phyloP scores from a whole-genome alignment of 2,329 filamentous ascomycete genomes.

The Sporothrix mexicana region DNA sequence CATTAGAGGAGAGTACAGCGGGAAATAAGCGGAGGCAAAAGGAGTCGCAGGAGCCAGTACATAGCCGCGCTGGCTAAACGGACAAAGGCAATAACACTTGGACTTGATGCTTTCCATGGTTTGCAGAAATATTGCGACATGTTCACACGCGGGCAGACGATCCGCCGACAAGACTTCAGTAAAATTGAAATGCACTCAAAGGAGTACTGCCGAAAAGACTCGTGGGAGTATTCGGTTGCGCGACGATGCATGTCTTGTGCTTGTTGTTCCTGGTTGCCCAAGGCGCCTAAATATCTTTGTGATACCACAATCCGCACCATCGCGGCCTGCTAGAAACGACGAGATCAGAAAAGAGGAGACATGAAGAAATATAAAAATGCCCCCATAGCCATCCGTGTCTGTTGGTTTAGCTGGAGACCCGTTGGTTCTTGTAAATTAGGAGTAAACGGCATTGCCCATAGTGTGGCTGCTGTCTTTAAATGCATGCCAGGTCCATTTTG shows the following conservation, averaged over 20 bases:
- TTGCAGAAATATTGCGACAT: not conserved
- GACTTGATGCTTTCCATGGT: no score
- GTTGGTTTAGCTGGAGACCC: not conserved
- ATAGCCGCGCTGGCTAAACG: slow-evolving; percentile 12
- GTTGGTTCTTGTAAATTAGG: no score
- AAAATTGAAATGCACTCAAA: not conserved
- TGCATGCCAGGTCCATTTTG: no score
- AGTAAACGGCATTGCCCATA: not conserved
- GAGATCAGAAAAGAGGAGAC: not conserved
- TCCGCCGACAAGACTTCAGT: not conserved
- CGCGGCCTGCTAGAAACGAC: not conserved
- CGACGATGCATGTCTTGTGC: not conserved
- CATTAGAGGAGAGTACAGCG: no score
- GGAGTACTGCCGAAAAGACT: not conserved
- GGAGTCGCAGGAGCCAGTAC: not conserved
- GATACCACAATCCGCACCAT: not conserved
- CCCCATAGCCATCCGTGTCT: not conserved
- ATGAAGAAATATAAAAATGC: not conserved
- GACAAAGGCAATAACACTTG: not conserved
- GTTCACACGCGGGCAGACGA: not conserved
- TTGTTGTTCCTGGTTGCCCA: not conserved
- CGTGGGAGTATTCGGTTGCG: not conserved
- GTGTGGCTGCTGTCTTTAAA: no score
- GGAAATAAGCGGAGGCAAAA: not conserved
- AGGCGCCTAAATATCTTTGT: slow-evolving; percentile 8